Evolutionary conservation across 2,329 filamentous ascomycete species (phyloP), one percentile per base, ranked within the genome.

Genomic region (Dothistroma septosporum): DNA sequence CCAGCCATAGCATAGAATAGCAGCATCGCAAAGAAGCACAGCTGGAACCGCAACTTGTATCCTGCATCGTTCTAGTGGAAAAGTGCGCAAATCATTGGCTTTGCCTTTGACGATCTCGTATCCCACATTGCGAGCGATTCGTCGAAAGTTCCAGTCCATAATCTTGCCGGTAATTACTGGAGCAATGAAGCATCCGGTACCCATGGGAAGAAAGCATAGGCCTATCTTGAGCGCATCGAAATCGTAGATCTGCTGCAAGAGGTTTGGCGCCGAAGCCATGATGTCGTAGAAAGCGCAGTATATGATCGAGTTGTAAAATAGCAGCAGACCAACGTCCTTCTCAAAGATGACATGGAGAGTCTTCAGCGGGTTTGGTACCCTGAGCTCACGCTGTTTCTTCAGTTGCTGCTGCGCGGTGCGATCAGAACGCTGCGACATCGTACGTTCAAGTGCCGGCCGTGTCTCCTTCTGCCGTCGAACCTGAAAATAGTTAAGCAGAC

Each of bases 131-230:
- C 77, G 79, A 0, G 89, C 88, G 47, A 85, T 81, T 50, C 87
- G 82, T 6, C 85, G 80, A 73, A 90, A 95, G 72, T 92, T 92
- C 80, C 84, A 86, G 73, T 91, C 88, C 37, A 90, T 80, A 1
- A 85, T 65, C 1, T 79, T 78, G 5, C 90, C 88, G 35, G 72
- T 75, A 31, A 76, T 64, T 22, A 74, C 60, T 19, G 76, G 71
- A 48, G 75, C 70, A 21, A 72, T 52, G 48, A 77, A 65, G 46
- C 72, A 70, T 5, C 78, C 78, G 6, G 71, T 58, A 12, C 75
- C 76, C 31, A 76, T 73, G 0, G 77, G 64, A 1, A 68, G 57
- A 60, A 65, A 69, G 58, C 65, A 65, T 12, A 68, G 59, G 31
- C 66, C 65, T 31, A 68, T 66, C 49, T 69, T 59, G 16, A 69